Conservation (phyloP, 2,329 filamentous ascomycete genomes). For the Monilinia vaccinii-corymbosi region DNA sequence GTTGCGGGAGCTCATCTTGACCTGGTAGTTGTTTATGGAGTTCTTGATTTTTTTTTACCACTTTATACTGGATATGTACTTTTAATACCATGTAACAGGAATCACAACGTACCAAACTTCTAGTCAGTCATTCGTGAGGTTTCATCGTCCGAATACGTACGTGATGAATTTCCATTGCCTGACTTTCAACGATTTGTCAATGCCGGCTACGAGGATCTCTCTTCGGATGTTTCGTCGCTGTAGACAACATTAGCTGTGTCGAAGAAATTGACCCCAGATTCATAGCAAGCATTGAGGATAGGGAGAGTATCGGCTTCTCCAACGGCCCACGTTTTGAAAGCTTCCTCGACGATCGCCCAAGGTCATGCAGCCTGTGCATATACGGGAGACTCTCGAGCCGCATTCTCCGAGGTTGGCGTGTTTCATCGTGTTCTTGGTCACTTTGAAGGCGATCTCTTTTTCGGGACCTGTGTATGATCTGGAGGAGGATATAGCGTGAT, state of each 20-base stretch:
- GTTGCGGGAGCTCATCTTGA: too few species aligned
- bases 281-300: constrained; percentile 41
- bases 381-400: constrained; percentile 43
- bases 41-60: too few species aligned
- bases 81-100: not conserved
- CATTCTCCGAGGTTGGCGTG: constrained; percentile 33
- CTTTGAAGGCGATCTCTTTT: not conserved
- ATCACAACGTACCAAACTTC: not conserved
- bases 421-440: constrained; percentile 12
- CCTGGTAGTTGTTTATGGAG: too few species aligned
- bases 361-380: constrained; percentile 44
- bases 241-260: constrained; percentile 40
- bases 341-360: constrained; percentile 31
- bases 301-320: constrained; percentile 34
- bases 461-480: not conserved
- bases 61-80: too few species aligned
- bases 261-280: constrained; percentile 46
- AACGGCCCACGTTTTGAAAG: constrained; percentile 3
- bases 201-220: constrained; percentile 38
- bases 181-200: constrained; percentile 37
- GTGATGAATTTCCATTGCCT: too few species aligned
- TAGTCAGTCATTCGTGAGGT: not conserved
- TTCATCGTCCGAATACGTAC: not conserved
- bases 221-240: constrained; percentile 42
- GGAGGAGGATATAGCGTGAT: not conserved